Conservation (phyloP, 169 alveolate species). For the Ichthyophthirius multifiliis region DNA sequence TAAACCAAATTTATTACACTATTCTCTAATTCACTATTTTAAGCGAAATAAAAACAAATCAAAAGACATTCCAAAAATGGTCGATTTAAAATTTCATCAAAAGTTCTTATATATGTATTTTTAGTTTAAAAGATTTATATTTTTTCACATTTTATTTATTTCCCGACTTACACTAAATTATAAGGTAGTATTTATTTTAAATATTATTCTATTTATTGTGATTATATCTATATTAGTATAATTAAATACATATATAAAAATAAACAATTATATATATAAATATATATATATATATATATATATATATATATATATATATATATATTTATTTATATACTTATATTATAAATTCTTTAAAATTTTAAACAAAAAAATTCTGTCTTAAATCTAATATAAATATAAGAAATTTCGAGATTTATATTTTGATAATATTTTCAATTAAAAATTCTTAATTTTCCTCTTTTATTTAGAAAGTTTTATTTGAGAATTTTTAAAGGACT, state of each 20-base stretch:
- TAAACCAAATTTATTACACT: slow-evolving; percentile 16
- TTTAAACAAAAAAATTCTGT: slow-evolving; percentile 23
- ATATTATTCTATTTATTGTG: not conserved
- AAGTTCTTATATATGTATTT: not conserved
- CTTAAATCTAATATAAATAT: slow-evolving; percentile 19
- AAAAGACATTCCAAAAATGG: slow-evolving; percentile 36
- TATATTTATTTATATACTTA: too few species aligned
- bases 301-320: too few species aligned
- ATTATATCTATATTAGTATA: not conserved
- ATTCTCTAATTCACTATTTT: slow-evolving; percentile 32
- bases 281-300: too few species aligned
- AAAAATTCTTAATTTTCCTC: slow-evolving; percentile 19
- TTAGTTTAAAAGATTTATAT: not conserved
- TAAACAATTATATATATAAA: too few species aligned
- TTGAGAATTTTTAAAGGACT: slow-evolving; percentile 17
- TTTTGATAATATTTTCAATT: slow-evolving; percentile 21
- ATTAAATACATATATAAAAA: not conserved
- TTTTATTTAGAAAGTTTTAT: slow-evolving; percentile 29
- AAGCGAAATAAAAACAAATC: slow-evolving; percentile 20
- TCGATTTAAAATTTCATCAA: slow-evolving; percentile 28
- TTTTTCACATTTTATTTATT: not conserved
- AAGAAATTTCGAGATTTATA: slow-evolving; percentile 21
- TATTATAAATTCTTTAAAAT: not conserved
- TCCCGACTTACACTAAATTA: not conserved
- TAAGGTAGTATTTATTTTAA: not conserved